These are phyloP conservation scores for Coemansia sp. DNA, from an alignment of 192 early-diverging fungal genomes.

Conservation along the genomic window DNA sequence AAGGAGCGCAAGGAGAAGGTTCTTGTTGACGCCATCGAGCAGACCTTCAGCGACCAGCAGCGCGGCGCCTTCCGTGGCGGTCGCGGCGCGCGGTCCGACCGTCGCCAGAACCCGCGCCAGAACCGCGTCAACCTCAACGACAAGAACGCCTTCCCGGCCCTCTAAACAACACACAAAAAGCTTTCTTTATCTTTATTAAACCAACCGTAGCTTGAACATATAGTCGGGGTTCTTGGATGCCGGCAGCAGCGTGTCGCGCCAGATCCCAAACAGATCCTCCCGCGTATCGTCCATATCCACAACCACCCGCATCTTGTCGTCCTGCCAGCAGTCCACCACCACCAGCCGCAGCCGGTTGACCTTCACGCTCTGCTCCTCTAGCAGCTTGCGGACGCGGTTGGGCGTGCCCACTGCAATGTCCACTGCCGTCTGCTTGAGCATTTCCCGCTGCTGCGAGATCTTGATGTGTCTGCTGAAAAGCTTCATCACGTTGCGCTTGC, in stretches of 20 bases:
- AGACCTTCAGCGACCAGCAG: conserved; percentile 69
- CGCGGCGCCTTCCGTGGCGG: conserved; percentile 62
- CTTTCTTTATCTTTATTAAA: conserved; percentile 2
- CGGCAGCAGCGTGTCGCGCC: conserved; percentile 41
- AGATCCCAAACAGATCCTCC: conserved; percentile 45
- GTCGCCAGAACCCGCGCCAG: conserved; percentile 51
- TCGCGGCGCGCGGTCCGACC: conserved; percentile 48
- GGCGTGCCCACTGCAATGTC: conserved; percentile 50
- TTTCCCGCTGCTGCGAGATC: conserved; percentile 27
- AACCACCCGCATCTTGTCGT: conserved; percentile 50
- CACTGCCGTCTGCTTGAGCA: conserved; percentile 12
- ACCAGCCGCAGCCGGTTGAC: conserved; percentile 39
- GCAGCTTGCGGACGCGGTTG: conserved; percentile 40
- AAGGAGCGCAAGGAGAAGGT: conserved; percentile 74
- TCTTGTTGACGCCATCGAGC: conserved; percentile 70
- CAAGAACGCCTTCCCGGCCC: conserved; percentile 69
- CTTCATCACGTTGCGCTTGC: conserved; percentile 31
- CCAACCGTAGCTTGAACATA: conserved; percentile 33
- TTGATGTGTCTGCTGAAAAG: conserved; percentile 52
- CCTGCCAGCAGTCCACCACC: conserved; percentile 49
- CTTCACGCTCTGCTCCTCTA: conserved; percentile 29
- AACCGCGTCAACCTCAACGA: conserved; percentile 64
- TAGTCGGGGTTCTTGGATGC: conserved; percentile 38
- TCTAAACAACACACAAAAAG: conserved; percentile 15
- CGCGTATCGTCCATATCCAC: conserved; percentile 51